These are phyloP conservation scores for Boletus insuetus DNA, from an alignment of 768 basidiomycete species.

Conservation along the genomic window DNA sequence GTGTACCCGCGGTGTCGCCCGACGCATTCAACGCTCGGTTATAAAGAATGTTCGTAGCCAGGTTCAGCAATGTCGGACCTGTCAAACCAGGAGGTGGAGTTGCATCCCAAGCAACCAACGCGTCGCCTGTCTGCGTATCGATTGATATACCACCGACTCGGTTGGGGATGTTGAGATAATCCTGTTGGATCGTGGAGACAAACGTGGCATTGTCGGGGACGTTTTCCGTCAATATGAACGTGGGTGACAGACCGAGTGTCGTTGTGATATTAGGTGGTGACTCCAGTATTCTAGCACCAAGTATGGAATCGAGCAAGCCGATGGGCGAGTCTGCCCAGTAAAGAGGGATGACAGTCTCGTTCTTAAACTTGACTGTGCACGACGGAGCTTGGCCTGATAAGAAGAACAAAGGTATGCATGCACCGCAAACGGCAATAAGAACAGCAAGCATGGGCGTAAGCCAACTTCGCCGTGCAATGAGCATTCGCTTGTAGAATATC, in stretches of 20 bases:
- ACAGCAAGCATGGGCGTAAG: conserved; percentile 56
- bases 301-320: conserved; percentile 28
- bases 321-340: conserved; percentile 53
- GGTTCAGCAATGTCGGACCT: conserved; percentile 62
- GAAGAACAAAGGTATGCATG: conserved; percentile 68
- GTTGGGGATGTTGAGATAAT: conserved; percentile 53
- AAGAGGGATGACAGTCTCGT: conserved; percentile 42
- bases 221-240: conserved; percentile 36
- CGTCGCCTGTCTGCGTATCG: conserved; percentile 44
- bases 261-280: conserved; percentile 54
- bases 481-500: conserved; percentile 67
- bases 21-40: conserved; percentile 58
- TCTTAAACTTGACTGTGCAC: conserved; percentile 43
- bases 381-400: conserved; percentile 49
- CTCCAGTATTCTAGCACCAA: conserved; percentile 40
- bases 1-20: conserved; percentile 34
- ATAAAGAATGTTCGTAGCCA: conserved; percentile 65
- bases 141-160: conserved; percentile 74
- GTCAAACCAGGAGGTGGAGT: conserved; percentile 53
- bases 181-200: conserved; percentile 45
- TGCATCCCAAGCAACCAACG: conserved; percentile 73
- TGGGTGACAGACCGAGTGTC: conserved; percentile 43
- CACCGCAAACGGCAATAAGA: conserved; percentile 55
- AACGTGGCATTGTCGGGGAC: conserved; percentile 62
- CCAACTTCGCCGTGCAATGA: conserved; percentile 68